Percentiles rank a stretch among this genome's conserved stretches.
phyloP scores from a whole-genome alignment of 2,329 filamentous ascomycete species.

The Raffaelea deltoideospora region DNA sequence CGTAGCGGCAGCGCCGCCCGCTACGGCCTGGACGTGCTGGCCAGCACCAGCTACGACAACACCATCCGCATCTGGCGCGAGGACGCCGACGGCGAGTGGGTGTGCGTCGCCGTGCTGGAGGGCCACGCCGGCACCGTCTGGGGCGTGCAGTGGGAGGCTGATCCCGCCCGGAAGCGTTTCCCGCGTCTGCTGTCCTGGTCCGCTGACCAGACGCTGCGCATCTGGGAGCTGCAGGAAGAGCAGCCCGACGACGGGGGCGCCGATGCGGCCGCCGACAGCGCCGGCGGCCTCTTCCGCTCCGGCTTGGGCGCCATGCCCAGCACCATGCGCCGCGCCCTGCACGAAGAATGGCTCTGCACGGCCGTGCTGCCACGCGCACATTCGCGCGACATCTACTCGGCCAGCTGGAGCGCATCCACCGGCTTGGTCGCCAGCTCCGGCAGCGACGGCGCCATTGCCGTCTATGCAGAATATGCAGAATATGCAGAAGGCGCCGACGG shows the following conservation, averaged over 20 bases:
- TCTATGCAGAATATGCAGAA: constrained; percentile 50
- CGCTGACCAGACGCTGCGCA: constrained; percentile 62
- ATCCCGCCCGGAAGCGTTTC: constrained; percentile 24
- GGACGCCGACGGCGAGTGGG: constrained; percentile 82
- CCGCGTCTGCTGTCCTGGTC: constrained; percentile 67
- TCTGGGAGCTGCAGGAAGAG: constrained; percentile 57
- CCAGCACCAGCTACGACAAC: constrained; percentile 88
- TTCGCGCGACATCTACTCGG: constrained; percentile 68
- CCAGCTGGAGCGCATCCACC: constrained; percentile 64
- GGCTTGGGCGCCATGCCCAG: constrained; percentile 58
- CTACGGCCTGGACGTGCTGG: constrained; percentile 57
- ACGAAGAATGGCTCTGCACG: constrained; percentile 75
- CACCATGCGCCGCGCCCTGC: constrained; percentile 64
- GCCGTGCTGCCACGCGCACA: constrained; percentile 61
- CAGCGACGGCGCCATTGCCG: constrained; percentile 65
- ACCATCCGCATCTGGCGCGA: constrained; percentile 80
- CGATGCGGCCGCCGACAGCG: constrained; percentile 11
- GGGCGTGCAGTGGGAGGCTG: constrained; percentile 60
- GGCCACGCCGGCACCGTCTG: constrained; percentile 82
- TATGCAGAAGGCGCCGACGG: background rate
- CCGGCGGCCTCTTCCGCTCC: constrained; percentile 17
- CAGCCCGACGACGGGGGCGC: constrained; percentile 28
- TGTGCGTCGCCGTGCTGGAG: constrained; percentile 66
- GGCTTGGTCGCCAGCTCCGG: constrained; percentile 78
- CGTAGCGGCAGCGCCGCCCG: constrained; percentile 17